phyloP scores from a whole-genome alignment of 2,329 filamentous ascomycete genomes.

The Penicillium hesseltinei region DNA sequence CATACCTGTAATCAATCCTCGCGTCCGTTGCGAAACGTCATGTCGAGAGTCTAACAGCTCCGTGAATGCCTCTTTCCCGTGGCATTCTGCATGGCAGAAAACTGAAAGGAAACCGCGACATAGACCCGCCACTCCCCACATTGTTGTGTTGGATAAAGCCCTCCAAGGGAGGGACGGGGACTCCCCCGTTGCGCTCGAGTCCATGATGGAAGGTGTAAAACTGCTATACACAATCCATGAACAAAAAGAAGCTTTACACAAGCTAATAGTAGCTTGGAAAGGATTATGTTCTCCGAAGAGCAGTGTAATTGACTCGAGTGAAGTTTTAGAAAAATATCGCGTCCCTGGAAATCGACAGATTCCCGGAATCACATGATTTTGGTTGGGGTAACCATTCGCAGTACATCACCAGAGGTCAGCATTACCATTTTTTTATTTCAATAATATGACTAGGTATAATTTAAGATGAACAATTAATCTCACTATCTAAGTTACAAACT shows the following conservation, averaged over 20 bases:
- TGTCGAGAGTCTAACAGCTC: slow-evolving; percentile 70
- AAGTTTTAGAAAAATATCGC: slow-evolving; percentile 8
- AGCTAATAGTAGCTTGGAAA: slow-evolving; percentile 9
- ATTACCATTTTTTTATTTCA: neutral
- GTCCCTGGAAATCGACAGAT: slow-evolving; percentile 16
- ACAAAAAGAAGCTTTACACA: slow-evolving; percentile 13
- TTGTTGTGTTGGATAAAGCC: slow-evolving; percentile 67
- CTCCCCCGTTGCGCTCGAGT: slow-evolving; percentile 44
- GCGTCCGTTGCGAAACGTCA: slow-evolving; percentile 63
- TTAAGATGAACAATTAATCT: neutral
- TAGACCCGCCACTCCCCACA: slow-evolving; percentile 69
- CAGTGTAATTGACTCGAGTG: slow-evolving; percentile 5
- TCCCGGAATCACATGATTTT: slow-evolving; percentile 25
- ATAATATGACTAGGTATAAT: neutral
- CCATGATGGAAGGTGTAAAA: slow-evolving; percentile 34
- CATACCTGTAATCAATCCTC: slow-evolving; percentile 79
- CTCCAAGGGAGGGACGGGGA: slow-evolving; percentile 59
- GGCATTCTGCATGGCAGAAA: slow-evolving; percentile 71
- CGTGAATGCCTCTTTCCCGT: slow-evolving; percentile 73
- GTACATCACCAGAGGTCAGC: neutral
- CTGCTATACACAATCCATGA: slow-evolving; percentile 25
- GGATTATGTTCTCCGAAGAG: slow-evolving; percentile 8
- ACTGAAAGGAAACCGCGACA: slow-evolving; percentile 73
- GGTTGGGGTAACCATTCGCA: slow-evolving; percentile 15
- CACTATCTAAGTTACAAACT: too few relatives aligned